phyloP scores from a whole-genome alignment of 129 eudicot species.

The Dittrichia graveolens region DNA sequence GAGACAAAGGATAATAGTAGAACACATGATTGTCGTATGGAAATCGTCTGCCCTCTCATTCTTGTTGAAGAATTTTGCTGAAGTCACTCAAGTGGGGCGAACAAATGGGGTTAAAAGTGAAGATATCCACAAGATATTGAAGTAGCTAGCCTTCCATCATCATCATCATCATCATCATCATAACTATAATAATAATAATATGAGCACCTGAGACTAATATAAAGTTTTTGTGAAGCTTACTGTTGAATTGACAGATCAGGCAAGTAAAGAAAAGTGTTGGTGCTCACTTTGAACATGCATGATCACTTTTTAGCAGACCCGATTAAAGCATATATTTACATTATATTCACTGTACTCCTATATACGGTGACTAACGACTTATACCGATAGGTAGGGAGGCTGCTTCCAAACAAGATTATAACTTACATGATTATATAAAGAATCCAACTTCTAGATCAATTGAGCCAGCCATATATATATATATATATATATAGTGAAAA shows the following conservation, averaged over 20 bases:
- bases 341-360: slow-evolving; percentile 1
- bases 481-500: too few species aligned
- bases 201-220: slow-evolving; percentile 45
- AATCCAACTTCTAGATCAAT: too few species aligned
- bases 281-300: slow-evolving; percentile 52
- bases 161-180: slow-evolving; percentile 28
- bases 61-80: slow-evolving; percentile 27
- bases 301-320: slow-evolving; percentile 46
- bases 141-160: slow-evolving; percentile 14
- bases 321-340: slow-evolving; percentile 16
- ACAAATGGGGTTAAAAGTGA: slow-evolving; percentile 60
- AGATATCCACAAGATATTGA: slow-evolving; percentile 51
- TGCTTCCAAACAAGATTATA: too few species aligned
- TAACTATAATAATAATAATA: slow-evolving; percentile 39
- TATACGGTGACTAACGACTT: not conserved
- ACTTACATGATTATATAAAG: too few species aligned
- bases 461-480: too few species aligned
- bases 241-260: slow-evolving; percentile 44
- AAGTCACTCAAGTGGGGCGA: slow-evolving; percentile 80
- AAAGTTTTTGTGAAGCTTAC: slow-evolving; percentile 18
- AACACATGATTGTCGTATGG: slow-evolving; percentile 48
- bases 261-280: slow-evolving; percentile 32
- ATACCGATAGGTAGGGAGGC: too few species aligned
- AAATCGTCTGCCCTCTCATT: slow-evolving; percentile 52
- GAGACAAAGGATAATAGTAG: slow-evolving; percentile 41